phyloP scores from a whole-genome alignment of 2,329 filamentous ascomycete genomes.

The Fusarium sambucinum region DNA sequence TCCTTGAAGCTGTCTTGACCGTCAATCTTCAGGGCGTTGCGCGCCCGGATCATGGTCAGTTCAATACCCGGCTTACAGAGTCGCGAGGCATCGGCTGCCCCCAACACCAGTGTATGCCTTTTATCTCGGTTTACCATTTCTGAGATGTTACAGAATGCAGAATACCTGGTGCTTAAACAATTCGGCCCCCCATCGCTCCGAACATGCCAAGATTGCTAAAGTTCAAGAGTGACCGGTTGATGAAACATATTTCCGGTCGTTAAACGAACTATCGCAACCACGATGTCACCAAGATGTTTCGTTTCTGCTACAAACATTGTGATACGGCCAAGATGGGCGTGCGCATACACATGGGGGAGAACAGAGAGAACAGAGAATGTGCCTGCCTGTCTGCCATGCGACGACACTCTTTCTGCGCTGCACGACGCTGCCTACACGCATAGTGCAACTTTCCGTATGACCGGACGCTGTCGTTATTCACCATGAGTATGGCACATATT shows the following conservation, averaged over 20 bases:
- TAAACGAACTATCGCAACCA: constrained; percentile 19
- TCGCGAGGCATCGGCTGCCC: constrained; percentile 7
- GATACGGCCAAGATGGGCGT: constrained; percentile 10
- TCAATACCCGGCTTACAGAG: constrained; percentile 8
- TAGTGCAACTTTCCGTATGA: constrained; percentile 21
- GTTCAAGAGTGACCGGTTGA: constrained; percentile 37
- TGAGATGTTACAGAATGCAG: constrained; percentile 1
- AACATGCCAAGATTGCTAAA: constrained; percentile 39
- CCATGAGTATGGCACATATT: constrained; percentile 16
- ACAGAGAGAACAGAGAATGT: not conserved
- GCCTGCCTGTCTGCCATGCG: not conserved
- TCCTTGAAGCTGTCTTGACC: constrained; percentile 6
- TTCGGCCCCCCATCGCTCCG: constrained; percentile 38
- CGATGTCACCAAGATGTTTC: constrained; percentile 17
- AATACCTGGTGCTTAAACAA: constrained; percentile 9
- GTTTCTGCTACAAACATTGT: constrained; percentile 8
- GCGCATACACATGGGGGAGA: constrained; percentile 5
- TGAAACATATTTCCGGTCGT: constrained; percentile 34
- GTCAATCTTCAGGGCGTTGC: constrained; percentile 23
- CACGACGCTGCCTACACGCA: constrained; percentile 10
- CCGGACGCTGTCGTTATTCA: constrained; percentile 18
- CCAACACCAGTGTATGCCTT: not conserved
- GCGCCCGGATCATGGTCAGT: constrained; percentile 43
- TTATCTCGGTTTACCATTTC: constrained; percentile 1
- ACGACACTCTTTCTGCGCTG: constrained; percentile 1